These are phyloP conservation scores for Penicillium sp. DNA, from an alignment of 2,329 filamentous ascomycete genomes.

Conservation along the genomic window DNA sequence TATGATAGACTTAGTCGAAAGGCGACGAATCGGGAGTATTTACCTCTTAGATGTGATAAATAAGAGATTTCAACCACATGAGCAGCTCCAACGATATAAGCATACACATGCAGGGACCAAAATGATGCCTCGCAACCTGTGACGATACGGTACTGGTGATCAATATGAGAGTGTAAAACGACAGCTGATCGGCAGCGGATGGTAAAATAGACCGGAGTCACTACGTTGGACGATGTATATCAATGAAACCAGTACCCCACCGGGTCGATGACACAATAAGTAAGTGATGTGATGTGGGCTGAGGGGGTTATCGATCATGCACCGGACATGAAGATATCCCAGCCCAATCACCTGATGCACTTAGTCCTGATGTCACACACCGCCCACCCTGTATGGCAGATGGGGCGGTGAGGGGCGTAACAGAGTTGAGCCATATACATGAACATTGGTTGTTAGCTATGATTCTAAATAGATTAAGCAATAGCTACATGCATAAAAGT, in stretches of 20 bases:
- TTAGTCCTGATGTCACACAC: slow-evolving; percentile 3
- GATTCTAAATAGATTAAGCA: background rate
- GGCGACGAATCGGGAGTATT: background rate
- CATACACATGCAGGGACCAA: slow-evolving; percentile 16
- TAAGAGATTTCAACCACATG: slow-evolving; percentile 11
- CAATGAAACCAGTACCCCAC: background rate
- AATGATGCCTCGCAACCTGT: slow-evolving; percentile 7
- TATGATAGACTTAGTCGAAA: background rate
- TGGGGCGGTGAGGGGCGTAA: background rate
- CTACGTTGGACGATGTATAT: background rate
- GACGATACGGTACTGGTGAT: slow-evolving; percentile 15
- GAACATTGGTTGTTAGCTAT: background rate
- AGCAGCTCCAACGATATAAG: slow-evolving; percentile 8
- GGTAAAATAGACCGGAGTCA: background rate
- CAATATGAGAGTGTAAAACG: slow-evolving; percentile 9
- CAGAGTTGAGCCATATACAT: background rate
- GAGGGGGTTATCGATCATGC: slow-evolving; percentile 13
- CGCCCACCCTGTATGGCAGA: background rate
- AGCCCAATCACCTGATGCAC: slow-evolving; percentile 26
- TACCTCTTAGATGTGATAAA: slow-evolving; percentile 9
- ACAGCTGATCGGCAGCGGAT: slow-evolving; percentile 2
- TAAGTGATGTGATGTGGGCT: slow-evolving; percentile 8
- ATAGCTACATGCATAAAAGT: background rate
- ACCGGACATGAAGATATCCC: slow-evolving; percentile 25
- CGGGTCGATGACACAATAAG: slow-evolving; percentile 1